Base-by-base conservation (phyloP, 495 filamentous ascomycete species). In the Neurospora sublineolata region DNA sequence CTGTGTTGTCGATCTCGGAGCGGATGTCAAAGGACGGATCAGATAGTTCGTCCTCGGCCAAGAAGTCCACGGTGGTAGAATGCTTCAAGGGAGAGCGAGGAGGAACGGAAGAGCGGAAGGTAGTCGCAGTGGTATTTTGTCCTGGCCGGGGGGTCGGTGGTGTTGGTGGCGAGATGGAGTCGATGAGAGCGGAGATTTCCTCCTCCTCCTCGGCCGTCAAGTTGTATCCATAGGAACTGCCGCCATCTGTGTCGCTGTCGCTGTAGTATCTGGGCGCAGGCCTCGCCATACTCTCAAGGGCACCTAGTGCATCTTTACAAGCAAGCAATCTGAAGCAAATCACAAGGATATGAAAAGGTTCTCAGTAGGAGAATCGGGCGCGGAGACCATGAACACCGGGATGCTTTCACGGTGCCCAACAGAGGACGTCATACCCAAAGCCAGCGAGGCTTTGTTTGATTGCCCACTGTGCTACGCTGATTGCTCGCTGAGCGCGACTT, bases 141-240 rank as follows among this genome's bases (percentile, higher is more conserved):
- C 14, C 52, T 37, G 69, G 33, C 11, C 68, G 20, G 6, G 20
- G 67, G 3, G 72, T 40, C 20, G 71, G 72, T 41, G n/a, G 14
- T 38, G 69, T 58, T 44, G 58, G 67, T 46, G 73, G 40, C 60
- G 74, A 72, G 33, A 78, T n/a, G 60, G 44, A 64, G 67, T 79
- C 77, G 68, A 71, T 67, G 18, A 75, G 36, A 27, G 72, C 73
- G 23, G 38, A 68, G 36, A 82, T 72, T 4, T 71, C n/a, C 37
- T 76, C 75, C 72, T 85, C 84, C 37, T 93, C 90, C 68, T 89
- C 90, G 12, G 82, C 79, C 0, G 88, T 87, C 73, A 93, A 89
- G 71, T 92, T 89, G 37, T 90, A 92, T 33, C 90, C 90, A 83
- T 93, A 94, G 71, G 52, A 64, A 33, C 52, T 64, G 30, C 14